Percentiles rank a stretch among this genome's conserved stretches.
phyloP scores from a whole-genome alignment of 148 eudicot genomes.

The Beta vulgaris region DNA sequence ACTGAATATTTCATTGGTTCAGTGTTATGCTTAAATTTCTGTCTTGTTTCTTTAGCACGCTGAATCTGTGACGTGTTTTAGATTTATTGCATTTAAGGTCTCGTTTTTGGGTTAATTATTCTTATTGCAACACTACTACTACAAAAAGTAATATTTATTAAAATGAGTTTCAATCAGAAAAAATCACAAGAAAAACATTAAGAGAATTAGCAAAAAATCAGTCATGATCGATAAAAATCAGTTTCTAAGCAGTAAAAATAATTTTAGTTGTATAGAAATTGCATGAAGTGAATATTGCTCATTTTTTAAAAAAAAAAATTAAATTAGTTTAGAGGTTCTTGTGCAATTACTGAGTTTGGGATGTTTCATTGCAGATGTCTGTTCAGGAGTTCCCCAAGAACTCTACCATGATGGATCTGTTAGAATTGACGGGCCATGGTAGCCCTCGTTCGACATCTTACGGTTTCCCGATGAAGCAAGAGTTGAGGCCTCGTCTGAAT shows the following conservation, averaged over 20 bases:
- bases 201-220: too few relatives aligned
- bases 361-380: conserved; percentile 63
- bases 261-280: too few relatives aligned
- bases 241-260: too few relatives aligned
- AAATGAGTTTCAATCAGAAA: too few relatives aligned
- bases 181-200: too few relatives aligned
- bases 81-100: too few relatives aligned
- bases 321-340: neutral
- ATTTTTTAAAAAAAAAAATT: too few relatives aligned
- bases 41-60: neutral
- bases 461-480: conserved; percentile 70
- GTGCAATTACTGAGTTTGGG: neutral
- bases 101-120: neutral
- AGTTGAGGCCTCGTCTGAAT: conserved; percentile 75
- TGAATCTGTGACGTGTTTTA: too few relatives aligned
- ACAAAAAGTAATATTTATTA: too few relatives aligned
- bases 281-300: too few relatives aligned
- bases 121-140: neutral
- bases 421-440: conserved; percentile 59
- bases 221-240: too few relatives aligned
- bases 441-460: conserved; percentile 58
- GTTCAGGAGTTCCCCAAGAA: conserved; percentile 78
- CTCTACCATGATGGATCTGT: conserved; percentile 63
- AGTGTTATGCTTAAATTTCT: neutral
- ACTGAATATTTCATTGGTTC: neutral